Conservation (phyloP, 306 rosid species). For the Parietaria judaica region DNA sequence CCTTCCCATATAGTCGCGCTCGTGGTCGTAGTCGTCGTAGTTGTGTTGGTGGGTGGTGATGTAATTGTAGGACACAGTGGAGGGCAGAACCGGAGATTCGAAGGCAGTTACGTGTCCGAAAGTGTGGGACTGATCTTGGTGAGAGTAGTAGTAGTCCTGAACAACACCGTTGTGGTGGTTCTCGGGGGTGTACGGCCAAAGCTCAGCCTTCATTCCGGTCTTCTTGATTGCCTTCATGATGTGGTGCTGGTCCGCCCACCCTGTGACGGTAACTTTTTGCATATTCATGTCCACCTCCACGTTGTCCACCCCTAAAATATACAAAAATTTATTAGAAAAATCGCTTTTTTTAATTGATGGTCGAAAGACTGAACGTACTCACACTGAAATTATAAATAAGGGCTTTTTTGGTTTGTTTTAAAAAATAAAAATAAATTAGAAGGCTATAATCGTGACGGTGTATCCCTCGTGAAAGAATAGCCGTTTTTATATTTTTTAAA, state of each 20-base stretch:
- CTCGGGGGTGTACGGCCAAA: constrained; percentile 62
- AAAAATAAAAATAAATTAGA: too few species aligned
- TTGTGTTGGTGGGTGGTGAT: constrained; percentile 20
- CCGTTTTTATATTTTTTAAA: too few species aligned
- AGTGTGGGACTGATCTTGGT: background rate
- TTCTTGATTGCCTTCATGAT: constrained; percentile 48
- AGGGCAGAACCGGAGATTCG: background rate
- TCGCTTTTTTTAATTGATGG: too few species aligned
- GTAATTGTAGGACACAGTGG: constrained; percentile 3
- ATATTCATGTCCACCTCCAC: constrained; percentile 45
- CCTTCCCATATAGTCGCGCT: constrained; percentile 22
- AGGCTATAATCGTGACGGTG: too few species aligned
- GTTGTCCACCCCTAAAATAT: constrained; percentile 38
- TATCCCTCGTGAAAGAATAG: too few species aligned
- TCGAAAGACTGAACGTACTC: too few species aligned
- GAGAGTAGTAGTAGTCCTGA: constrained; percentile 13
- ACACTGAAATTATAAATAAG: too few species aligned
- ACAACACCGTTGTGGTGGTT: constrained; percentile 25
- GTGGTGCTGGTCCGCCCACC: constrained; percentile 54
- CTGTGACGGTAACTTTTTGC: constrained; percentile 82
- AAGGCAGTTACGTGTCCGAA: constrained; percentile 1
- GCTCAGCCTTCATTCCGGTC: constrained; percentile 57
- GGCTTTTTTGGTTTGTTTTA: too few species aligned
- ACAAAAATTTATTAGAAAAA: too few species aligned
- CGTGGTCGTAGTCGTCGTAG: constrained; percentile 34